Percentiles rank a stretch among this genome's conserved stretches.
Evolutionary conservation across 2,329 filamentous ascomycete genomes (phyloP).

Genomic region (Pseudogymnoascus sp.): DNA sequence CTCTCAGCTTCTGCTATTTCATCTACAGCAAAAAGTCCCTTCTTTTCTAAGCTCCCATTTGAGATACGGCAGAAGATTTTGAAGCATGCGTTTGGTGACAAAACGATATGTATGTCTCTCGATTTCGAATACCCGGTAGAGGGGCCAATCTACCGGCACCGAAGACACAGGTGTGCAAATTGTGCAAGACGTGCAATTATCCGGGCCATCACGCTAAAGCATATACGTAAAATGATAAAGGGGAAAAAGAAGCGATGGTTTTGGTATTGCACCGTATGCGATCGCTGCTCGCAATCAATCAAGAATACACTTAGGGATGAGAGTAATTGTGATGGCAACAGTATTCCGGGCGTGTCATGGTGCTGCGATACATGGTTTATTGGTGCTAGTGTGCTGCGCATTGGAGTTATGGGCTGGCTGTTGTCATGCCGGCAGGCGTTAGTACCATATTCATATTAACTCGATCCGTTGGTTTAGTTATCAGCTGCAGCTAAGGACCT

Average conservation of each 20-base stretch:
- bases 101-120: neutral
- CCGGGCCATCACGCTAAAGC: too few relatives aligned
- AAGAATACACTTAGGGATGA: neutral
- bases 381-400: neutral
- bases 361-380: neutral
- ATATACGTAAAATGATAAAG: too few relatives aligned
- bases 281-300: too few relatives aligned
- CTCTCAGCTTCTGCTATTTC: neutral
- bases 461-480: neutral
- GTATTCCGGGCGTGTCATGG: neutral
- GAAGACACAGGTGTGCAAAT: too few relatives aligned
- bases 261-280: too few relatives aligned
- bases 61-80: neutral
- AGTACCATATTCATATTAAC: neutral
- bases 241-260: too few relatives aligned
- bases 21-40: neutral
- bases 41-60: neutral
- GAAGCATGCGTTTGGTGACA: neutral
- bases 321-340: neutral
- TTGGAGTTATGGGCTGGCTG: neutral
- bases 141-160: too few relatives aligned
- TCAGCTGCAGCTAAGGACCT: too few relatives aligned
- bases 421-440: neutral
- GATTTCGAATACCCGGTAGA: neutral
- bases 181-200: too few relatives aligned